These are phyloP conservation scores for Talaromyces wortmannii DNA, from an alignment of 495 filamentous ascomycete species.

Conservation along the genomic window DNA sequence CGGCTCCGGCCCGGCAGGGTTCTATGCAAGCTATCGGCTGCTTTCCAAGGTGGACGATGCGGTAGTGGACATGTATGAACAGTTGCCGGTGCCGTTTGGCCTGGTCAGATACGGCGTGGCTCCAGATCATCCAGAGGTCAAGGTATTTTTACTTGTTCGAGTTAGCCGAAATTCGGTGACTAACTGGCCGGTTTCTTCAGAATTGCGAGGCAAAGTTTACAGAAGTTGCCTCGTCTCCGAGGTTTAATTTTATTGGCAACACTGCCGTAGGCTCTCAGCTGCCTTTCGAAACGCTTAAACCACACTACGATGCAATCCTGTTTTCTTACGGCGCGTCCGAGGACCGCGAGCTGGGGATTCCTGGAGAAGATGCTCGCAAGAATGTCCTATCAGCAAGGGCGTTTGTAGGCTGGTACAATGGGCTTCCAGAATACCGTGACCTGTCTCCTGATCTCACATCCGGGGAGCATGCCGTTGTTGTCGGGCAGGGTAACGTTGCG, in stretches of 20 bases:
- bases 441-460: constrained; percentile 69
- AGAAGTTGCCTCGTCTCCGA: constrained; percentile 70
- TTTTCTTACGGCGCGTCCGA: constrained; percentile 89
- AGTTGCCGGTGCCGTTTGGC: constrained; percentile 85
- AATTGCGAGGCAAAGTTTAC: constrained; percentile 92
- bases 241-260: constrained; percentile 92
- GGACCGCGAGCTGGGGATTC: constrained; percentile 71
- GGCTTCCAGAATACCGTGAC: constrained; percentile 73
- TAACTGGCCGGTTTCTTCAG: constrained; percentile 31
- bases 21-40: constrained; percentile 84
- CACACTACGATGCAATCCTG: constrained; percentile 86
- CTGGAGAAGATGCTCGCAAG: constrained; percentile 63
- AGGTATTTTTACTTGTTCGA: constrained; percentile 54
- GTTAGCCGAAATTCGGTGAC: neutral
- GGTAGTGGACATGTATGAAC: constrained; percentile 92
- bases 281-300: constrained; percentile 59
- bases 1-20: constrained; percentile 92
- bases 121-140: constrained; percentile 96
- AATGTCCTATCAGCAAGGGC: constrained; percentile 85
- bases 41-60: constrained; percentile 65
- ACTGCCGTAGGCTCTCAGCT: constrained; percentile 70
- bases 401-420: constrained; percentile 99
- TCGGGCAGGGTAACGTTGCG: constrained; percentile 95
- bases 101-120: constrained; percentile 91
- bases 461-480: constrained; percentile 79